Conservation (phyloP, 106 monocot species). For the Acorus calamus region DNA sequence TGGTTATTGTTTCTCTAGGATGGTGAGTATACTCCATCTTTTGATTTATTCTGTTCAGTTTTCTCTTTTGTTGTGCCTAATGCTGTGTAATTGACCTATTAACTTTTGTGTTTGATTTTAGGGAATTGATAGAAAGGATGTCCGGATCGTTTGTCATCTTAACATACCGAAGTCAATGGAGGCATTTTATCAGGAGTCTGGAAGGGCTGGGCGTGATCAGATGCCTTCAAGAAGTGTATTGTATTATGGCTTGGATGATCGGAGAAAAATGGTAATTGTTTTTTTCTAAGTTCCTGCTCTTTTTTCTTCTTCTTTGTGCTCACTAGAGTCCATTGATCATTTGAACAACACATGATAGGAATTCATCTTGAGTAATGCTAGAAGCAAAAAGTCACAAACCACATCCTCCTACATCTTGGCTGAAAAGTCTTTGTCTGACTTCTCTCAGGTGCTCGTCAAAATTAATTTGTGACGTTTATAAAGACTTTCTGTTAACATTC, state of each 20-base stretch:
- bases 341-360: constrained; percentile 30
- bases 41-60: not conserved
- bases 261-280: constrained; percentile 61
- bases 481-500: no score
- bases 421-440: constrained; percentile 53
- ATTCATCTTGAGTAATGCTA: constrained; percentile 68
- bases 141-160: constrained; percentile 74
- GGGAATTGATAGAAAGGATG: constrained; percentile 98
- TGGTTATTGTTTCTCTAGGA: constrained; percentile 34
- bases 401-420: constrained; percentile 24
- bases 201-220: constrained; percentile 96
- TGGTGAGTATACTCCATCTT: constrained; percentile 36
- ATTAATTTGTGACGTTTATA: no score
- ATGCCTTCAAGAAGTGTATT: constrained; percentile 21
- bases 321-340: not conserved
- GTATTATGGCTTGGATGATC: constrained; percentile 52
- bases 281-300: not conserved
- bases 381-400: constrained; percentile 35
- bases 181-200: constrained; percentile 94
- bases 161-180: constrained; percentile 96
- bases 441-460: constrained; percentile 43
- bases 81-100: not conserved
- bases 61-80: not conserved
- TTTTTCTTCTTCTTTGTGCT: not conserved
- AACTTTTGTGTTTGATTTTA: constrained; percentile 10